phyloP scores from a whole-genome alignment of 306 rosid species.

The Quercus cerris region DNA sequence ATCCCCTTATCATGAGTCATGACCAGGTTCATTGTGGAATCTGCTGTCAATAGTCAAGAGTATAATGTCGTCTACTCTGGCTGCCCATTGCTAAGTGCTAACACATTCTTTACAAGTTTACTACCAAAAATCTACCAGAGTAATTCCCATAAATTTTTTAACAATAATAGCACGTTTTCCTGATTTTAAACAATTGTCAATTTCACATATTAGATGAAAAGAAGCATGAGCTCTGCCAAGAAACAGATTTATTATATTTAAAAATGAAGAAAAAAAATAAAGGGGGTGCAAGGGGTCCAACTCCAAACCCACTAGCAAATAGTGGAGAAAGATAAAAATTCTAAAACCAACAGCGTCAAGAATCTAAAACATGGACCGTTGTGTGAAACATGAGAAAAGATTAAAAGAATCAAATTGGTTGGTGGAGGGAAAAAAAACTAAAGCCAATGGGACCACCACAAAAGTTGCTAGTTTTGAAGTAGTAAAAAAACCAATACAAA shows the following conservation, averaged over 20 bases:
- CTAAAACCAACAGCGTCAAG: conserved; percentile 15
- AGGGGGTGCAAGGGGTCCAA: not conserved
- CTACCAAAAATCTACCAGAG: not conserved
- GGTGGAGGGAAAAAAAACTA: conserved; percentile 11
- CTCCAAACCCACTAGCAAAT: conserved; percentile 5
- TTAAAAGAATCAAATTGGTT: conserved; percentile 10
- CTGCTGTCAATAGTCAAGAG: not conserved
- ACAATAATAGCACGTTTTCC: not conserved
- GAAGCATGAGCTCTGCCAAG: conserved; percentile 6
- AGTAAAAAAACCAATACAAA: not conserved
- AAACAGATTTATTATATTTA: not conserved
- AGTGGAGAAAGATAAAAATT: not conserved
- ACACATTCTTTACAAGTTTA: not conserved
- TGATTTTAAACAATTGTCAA: not conserved
- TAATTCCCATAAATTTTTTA: not conserved
- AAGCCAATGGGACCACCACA: conserved; percentile 19
- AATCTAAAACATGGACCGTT: conserved; percentile 12
- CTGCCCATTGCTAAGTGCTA: not conserved
- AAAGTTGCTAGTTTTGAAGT: conserved; percentile 8
- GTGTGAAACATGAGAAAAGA: not conserved
- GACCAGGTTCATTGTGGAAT: not conserved
- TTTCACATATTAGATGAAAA: not conserved
- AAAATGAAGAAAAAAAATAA: not conserved
- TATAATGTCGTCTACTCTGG: not conserved
- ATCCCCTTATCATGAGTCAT: not conserved